A percentile compares a stretch with the other conserved stretches of the same genome.
phyloP scores from a whole-genome alignment of 2,329 filamentous ascomycete genomes.

The Aphanoascus verrucosus region DNA sequence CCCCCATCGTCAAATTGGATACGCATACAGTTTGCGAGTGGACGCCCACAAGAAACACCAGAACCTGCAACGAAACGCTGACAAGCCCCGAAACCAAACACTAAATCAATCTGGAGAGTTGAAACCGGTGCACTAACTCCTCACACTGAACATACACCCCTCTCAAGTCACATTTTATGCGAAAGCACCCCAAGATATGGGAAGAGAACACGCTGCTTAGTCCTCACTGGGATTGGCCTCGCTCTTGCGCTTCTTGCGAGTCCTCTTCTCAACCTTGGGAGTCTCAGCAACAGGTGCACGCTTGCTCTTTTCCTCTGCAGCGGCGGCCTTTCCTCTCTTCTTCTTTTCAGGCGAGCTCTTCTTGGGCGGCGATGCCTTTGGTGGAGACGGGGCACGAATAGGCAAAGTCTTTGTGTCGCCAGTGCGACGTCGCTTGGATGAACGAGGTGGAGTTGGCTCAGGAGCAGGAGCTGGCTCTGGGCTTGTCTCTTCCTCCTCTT shows the following conservation, averaged over 20 bases:
- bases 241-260: slow-evolving; percentile 36
- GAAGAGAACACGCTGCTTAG: slow-evolving; percentile 1
- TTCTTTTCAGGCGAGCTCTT: slow-evolving; percentile 30
- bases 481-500: slow-evolving; percentile 26
- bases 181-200: too few species aligned
- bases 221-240: slow-evolving; percentile 3
- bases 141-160: neutral
- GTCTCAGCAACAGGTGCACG: slow-evolving; percentile 23
- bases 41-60: neutral
- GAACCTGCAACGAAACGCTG: neutral
- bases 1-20: neutral
- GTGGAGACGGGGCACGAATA: slow-evolving; percentile 22
- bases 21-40: neutral
- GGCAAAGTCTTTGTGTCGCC: slow-evolving; percentile 27
- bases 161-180: neutral
- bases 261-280: slow-evolving; percentile 24
- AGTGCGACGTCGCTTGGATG: slow-evolving; percentile 36
- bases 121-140: neutral
- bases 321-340: slow-evolving; percentile 20
- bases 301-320: slow-evolving; percentile 32
- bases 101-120: neutral
- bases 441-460: slow-evolving; percentile 34
- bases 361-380: slow-evolving; percentile 25
- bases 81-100: neutral
- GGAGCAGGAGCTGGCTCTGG: slow-evolving; percentile 32